Evolutionary conservation across 495 filamentous ascomycete species (phyloP).

Genomic region (Trichodelitschia bisporula): DNA sequence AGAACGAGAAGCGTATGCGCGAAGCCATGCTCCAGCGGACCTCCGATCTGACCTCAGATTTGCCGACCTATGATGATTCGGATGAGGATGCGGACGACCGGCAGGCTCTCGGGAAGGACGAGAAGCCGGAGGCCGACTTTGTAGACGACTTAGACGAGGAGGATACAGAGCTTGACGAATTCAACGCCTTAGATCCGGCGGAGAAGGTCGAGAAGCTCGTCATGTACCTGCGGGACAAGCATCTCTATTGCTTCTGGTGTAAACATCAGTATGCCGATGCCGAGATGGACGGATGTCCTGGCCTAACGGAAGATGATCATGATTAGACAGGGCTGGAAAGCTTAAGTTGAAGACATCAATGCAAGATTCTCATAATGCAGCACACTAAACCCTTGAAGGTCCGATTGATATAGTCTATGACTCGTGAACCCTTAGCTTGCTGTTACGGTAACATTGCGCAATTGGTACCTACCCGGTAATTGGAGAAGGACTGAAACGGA

Average conservation of each 20-base stretch:
- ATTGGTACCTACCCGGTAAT: too few species aligned
- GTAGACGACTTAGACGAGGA: slow-evolving; percentile 61
- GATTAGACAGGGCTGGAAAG: too few species aligned
- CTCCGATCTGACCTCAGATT: too few species aligned
- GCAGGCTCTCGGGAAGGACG: slow-evolving; percentile 23
- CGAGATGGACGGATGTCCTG: slow-evolving; percentile 70
- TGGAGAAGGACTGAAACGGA: too few species aligned
- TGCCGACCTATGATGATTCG: slow-evolving; percentile 24
- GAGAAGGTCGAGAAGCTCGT: slow-evolving; percentile 43
- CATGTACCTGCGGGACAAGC: slow-evolving; percentile 36
- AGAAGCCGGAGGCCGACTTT: slow-evolving; percentile 23
- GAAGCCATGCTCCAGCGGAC: slow-evolving; percentile 41
- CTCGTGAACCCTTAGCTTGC: too few species aligned
- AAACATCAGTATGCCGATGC: slow-evolving; percentile 51
- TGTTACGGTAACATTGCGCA: too few species aligned
- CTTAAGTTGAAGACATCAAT: too few species aligned
- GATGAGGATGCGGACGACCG: slow-evolving; percentile 31
- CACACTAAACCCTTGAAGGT: too few species aligned
- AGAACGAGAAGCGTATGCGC: slow-evolving; percentile 40
- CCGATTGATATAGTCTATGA: too few species aligned
- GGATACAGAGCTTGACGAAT: slow-evolving; percentile 66
- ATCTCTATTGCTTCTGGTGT: slow-evolving; percentile 92
- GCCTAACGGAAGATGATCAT: slow-evolving; percentile 75
- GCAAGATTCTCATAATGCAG: too few species aligned
- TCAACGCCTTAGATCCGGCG: slow-evolving; percentile 36